phyloP scores from a whole-genome alignment of 306 rosid species.

The Quercus rubra region DNA sequence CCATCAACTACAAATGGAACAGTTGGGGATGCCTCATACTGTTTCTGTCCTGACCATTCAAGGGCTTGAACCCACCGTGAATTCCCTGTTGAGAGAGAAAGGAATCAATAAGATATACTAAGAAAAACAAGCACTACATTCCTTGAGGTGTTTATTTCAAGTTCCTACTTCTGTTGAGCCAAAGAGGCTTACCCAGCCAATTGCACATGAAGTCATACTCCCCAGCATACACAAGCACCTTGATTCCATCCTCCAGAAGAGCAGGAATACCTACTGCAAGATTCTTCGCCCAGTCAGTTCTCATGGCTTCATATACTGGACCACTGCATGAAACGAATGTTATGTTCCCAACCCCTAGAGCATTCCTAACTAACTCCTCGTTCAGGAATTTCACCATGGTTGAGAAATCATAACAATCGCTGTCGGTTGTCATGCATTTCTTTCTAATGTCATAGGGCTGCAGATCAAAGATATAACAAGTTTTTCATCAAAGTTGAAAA shows the following conservation, averaged over 20 bases:
- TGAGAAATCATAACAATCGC: slow-evolving; percentile 75
- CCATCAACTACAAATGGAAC: slow-evolving; percentile 62
- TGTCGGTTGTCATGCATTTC: slow-evolving; percentile 34
- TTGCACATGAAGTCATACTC: slow-evolving; percentile 93
- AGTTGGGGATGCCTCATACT: slow-evolving; percentile 39
- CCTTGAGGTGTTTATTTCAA: not conserved
- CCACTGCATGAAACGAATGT: slow-evolving; percentile 72
- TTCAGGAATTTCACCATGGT: slow-evolving; percentile 67
- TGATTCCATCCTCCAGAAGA: slow-evolving; percentile 84
- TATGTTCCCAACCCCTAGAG: slow-evolving; percentile 78
- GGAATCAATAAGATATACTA: not conserved
- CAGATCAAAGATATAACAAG: slow-evolving; percentile 25
- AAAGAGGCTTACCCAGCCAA: slow-evolving; percentile 76
- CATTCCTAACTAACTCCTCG: slow-evolving; percentile 52
- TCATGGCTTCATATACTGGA: slow-evolving; percentile 54
- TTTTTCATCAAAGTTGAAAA: slow-evolving; percentile 13
- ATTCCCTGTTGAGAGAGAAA: slow-evolving; percentile 53
- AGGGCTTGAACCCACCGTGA: slow-evolving; percentile 87
- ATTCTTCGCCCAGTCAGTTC: slow-evolving; percentile 86
- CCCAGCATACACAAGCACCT: slow-evolving; percentile 85
- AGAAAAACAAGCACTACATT: not conserved
- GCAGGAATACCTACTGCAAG: slow-evolving; percentile 83
- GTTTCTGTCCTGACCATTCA: slow-evolving; percentile 83
- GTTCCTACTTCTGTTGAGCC: not conserved
- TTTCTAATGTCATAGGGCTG: slow-evolving; percentile 91